These are phyloP conservation scores for Backusella macrospora DNA, from an alignment of 192 early-diverging fungal species.

Conservation along the genomic window DNA sequence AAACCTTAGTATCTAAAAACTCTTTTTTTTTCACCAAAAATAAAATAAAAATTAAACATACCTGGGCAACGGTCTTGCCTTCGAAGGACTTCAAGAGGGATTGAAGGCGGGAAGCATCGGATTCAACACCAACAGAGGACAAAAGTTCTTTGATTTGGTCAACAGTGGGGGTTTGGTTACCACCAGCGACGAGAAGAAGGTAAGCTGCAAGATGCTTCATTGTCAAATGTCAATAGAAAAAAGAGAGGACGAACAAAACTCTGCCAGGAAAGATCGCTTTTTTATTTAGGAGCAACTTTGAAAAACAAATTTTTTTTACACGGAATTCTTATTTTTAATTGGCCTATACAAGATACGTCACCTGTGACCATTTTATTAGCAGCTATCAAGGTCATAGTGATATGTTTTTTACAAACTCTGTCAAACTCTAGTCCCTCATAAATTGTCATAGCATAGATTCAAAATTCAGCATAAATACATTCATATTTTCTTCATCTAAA, in stretches of 20 bases:
- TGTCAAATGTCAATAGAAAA: conserved; percentile 32
- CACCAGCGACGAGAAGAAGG: conserved; percentile 90
- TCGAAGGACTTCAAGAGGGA: conserved; percentile 78
- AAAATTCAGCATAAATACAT: too few species aligned
- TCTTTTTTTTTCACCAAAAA: not conserved
- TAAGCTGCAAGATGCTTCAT: conserved; percentile 99
- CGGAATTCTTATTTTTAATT: too few species aligned
- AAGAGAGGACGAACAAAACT: conserved; percentile 14
- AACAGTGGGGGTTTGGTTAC: conserved; percentile 77
- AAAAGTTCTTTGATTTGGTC: conserved; percentile 83
- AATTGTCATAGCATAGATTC: too few species aligned
- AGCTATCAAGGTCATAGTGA: too few species aligned
- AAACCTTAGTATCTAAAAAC: not conserved
- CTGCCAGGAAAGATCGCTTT: not conserved
- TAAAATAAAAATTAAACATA: conserved; percentile 29
- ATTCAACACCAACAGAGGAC: conserved; percentile 88
- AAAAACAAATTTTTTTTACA: too few species aligned
- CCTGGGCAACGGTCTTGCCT: conserved; percentile 88
- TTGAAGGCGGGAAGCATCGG: conserved; percentile 74
- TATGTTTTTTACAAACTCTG: too few species aligned
- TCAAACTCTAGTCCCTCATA: too few species aligned
- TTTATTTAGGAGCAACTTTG: not conserved
- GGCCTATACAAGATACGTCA: too few species aligned
- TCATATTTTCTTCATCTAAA: too few species aligned
- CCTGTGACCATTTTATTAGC: too few species aligned